Conservation (phyloP, 441 rosid genomes). For the Pelargonium australe region DNA sequence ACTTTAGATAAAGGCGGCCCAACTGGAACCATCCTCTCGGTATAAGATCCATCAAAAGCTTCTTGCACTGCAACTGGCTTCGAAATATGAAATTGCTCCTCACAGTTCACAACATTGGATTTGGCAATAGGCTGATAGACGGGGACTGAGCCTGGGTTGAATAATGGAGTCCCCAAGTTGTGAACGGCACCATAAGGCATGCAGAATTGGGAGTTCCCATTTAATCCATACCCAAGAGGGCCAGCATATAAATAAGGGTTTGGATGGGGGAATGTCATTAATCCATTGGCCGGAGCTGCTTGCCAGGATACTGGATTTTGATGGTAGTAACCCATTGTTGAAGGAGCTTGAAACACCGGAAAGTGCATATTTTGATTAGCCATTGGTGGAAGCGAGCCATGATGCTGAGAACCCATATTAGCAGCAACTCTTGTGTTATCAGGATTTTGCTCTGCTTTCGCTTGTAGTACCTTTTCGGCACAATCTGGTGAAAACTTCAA, state of each 20-base stretch:
- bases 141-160: conserved; percentile 45
- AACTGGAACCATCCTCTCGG: conserved; percentile 27
- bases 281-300: conserved; percentile 53
- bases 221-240: conserved; percentile 52
- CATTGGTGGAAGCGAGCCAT: conserved; percentile 40
- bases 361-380: conserved; percentile 51
- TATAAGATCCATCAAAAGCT: conserved; percentile 30
- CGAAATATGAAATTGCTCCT: conserved; percentile 33
- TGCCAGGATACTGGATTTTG: conserved; percentile 84
- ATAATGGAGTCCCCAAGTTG: conserved; percentile 46
- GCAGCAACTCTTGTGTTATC: conserved; percentile 34
- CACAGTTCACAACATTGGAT: conserved; percentile 34
- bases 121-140: conserved; percentile 50
- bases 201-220: conserved; percentile 52
- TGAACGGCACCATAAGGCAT: conserved; percentile 60
- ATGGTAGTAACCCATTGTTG: conserved; percentile 71
- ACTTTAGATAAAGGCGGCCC: conserved; percentile 24
- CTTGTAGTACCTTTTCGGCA: no score
- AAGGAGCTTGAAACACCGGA: conserved; percentile 58
- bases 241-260: conserved; percentile 57
- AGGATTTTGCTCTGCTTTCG: conserved; percentile 32
- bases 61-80: no score
- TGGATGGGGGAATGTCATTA: conserved; percentile 52
- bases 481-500: conserved; percentile 32
- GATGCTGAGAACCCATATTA: conserved; percentile 47